Evolutionary conservation across 164 flowering plant species (phyloP), one percentile per base, ranked within the genome.

Genomic region (Cinnamomum chago): DNA sequence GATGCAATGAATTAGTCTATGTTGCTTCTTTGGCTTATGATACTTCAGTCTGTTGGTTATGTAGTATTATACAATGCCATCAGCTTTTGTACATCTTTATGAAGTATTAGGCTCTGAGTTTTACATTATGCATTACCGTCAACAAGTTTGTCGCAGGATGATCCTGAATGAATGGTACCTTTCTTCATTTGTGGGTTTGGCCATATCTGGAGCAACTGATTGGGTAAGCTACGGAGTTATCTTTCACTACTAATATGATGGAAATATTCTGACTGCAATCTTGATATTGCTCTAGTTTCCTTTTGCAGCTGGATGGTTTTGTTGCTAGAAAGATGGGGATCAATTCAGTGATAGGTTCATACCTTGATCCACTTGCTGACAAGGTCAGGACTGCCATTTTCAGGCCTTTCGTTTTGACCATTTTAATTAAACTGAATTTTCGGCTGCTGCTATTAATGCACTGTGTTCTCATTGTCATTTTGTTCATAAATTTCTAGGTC

Each of bases 301-400:
- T 51, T 67, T 62, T 90, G 82, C 80, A 95, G 97, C 79, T 93
- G 52, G 98, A 93, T 86, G 98, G 97, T 15, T 93, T 83, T 74
- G 64, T 88, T 75, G 99, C 99, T 40, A 90, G 99, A 86, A 96
- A 80, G 83, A 91, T 92, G 99, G 85, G 86, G 52, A 90, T 94
- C 58, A 86, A 90, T 81, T 96, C 99, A 13, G 99, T 92, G 23
- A 81, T 94, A 70, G 99, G 99, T 51, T 96, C 98, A 11, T 96
- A 96, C 80, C 95, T 94, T 73, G 98, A 96, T 84, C 99, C 99
- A 70, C 87, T 96, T 70, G 98, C 99, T 62, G 99, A 96, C 86
- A 96, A 96, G 93, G 98, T 94, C 23, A 68, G 52, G 30, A 12
- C 7, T 5, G 51, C 35, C 60, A 51, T 62, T 22, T 70, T 67